Percentiles rank a stretch among this genome's conserved stretches.
Conservation (phyloP, 2,329 filamentous ascomycete species). For the Alternaria ventricosa region DNA sequence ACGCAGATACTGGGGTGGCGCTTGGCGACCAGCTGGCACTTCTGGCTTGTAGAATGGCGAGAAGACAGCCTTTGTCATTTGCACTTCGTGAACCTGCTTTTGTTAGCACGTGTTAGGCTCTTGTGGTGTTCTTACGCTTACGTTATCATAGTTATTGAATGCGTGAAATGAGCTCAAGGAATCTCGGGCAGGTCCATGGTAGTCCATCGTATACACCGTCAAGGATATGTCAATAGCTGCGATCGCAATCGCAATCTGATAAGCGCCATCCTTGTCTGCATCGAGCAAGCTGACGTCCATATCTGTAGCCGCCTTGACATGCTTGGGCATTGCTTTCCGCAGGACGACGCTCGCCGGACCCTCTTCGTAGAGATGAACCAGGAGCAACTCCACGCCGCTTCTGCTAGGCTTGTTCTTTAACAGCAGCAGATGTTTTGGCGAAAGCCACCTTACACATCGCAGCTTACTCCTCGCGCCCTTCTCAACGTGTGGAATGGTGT, state of each 20-base stretch:
- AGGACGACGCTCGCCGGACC: slow-evolving; percentile 57
- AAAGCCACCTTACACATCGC: slow-evolving; percentile 63
- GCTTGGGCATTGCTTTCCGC: slow-evolving; percentile 67
- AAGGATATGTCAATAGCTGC: slow-evolving; percentile 82
- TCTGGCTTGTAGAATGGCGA: slow-evolving; percentile 53
- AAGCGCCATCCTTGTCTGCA: slow-evolving; percentile 64
- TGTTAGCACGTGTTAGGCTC: slow-evolving; percentile 8
- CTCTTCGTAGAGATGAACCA: slow-evolving; percentile 66
- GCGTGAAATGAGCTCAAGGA: slow-evolving; percentile 56
- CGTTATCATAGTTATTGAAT: slow-evolving; percentile 61
- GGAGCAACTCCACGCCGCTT: slow-evolving; percentile 61
- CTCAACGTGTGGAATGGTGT: slow-evolving; percentile 38
- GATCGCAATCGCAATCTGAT: slow-evolving; percentile 81
- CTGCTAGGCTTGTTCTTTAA: slow-evolving; percentile 63
- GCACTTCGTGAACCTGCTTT: slow-evolving; percentile 55
- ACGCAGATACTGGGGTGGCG: slow-evolving; percentile 67
- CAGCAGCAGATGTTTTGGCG: slow-evolving; percentile 60
- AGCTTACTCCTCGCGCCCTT: slow-evolving; percentile 58
- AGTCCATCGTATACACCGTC: slow-evolving; percentile 78
- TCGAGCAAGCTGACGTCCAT: slow-evolving; percentile 77
- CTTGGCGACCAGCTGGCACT: slow-evolving; percentile 26
- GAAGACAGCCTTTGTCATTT: slow-evolving; percentile 62
- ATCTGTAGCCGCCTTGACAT: slow-evolving; percentile 76
- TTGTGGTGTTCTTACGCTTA: slow-evolving; percentile 40
- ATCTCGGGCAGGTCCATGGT: slow-evolving; percentile 58